Evolutionary conservation across 2,329 filamentous ascomycete species (phyloP), one percentile per base, ranked within the genome.

Genomic region (Rhinocladiella mackenziei): DNA sequence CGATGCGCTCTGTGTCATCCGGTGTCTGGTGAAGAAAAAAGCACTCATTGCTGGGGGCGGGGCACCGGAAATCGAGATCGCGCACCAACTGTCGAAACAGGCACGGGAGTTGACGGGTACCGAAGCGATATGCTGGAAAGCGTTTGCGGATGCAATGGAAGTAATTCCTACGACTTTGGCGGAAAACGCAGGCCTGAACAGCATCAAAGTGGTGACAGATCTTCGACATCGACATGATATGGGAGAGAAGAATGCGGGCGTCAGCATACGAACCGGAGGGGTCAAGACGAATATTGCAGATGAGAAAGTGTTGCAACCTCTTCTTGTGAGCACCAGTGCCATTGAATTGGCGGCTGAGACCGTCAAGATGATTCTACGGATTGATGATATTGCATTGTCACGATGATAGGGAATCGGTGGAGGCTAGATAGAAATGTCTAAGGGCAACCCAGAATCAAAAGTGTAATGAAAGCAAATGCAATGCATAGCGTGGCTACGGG

Each of bases 1-100:
- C 75, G 92, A 98, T 61, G 92, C 92, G 20, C 88, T 97, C 54
- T 98, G 92, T 65, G 92, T 97, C 38, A 89, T 98, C 58, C 85
- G 92, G 59, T 98, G 92, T 64, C 72, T 98, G 50, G 92, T 98
- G 58, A 98, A 98, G 81, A 98, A 97, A 81, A 94, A 94, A 73
- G 92, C 92, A n/a, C 80, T 98, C 45, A 94, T 98, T 60, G 91
- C 94, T 10, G 92, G 92, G 67, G 92, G 92, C 61, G 92, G 92
- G 64, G 92, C 92, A 2, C 87, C 92, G 18, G 92, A 98, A 69
- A 94, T 97, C 60, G 89, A 97, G 70, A 91, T 98, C 59, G 87
- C 92, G 15, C 85, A 92, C 42, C 79, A 87, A 61, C 78, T 98
- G 23, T 81, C 84, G 45, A 84, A 86, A 68, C 84, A 86, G 62